Conservation (phyloP, 2,329 filamentous ascomycete species). For the Aspergillus novofumigatus region DNA sequence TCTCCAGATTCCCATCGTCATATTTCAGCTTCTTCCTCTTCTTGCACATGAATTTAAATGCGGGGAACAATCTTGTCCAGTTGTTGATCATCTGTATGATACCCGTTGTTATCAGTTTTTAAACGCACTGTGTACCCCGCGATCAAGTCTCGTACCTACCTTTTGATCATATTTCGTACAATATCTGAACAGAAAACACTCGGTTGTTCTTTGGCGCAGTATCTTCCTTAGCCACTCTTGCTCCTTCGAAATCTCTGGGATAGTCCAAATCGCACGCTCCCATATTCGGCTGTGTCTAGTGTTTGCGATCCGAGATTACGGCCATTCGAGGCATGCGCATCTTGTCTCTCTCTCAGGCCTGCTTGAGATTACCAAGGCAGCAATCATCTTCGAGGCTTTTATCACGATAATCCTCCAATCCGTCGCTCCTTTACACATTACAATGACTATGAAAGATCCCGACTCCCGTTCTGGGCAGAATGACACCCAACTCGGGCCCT, state of each 20-base stretch:
- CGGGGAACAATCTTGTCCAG: slow-evolving; percentile 10
- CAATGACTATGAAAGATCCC: slow-evolving; percentile 32
- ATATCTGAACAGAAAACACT: not conserved
- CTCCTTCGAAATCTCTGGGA: not conserved
- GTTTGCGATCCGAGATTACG: not conserved
- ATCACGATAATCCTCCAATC: slow-evolving; percentile 2
- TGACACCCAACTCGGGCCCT: slow-evolving; percentile 55
- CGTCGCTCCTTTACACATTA: slow-evolving; percentile 3
- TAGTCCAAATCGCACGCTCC: not conserved
- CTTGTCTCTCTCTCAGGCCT: slow-evolving; percentile 15
- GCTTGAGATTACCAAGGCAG: slow-evolving; percentile 22
- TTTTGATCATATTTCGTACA: not conserved
- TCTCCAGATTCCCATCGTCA: slow-evolving; percentile 20
- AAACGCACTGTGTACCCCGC: not conserved
- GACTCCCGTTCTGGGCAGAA: slow-evolving; percentile 39
- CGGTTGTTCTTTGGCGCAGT: not conserved
- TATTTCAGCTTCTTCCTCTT: slow-evolving; percentile 5
- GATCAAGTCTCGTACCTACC: not conserved
- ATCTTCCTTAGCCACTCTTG: not conserved
- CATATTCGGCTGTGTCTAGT: not conserved
- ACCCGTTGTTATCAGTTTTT: not conserved
- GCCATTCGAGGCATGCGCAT: slow-evolving; percentile 27
- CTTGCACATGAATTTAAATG: slow-evolving; percentile 11
- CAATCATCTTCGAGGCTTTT: slow-evolving; percentile 11
- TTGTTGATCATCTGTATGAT: not conserved